phyloP scores from a whole-genome alignment of 805 yeast species.

The Kuraishia cidri region DNA sequence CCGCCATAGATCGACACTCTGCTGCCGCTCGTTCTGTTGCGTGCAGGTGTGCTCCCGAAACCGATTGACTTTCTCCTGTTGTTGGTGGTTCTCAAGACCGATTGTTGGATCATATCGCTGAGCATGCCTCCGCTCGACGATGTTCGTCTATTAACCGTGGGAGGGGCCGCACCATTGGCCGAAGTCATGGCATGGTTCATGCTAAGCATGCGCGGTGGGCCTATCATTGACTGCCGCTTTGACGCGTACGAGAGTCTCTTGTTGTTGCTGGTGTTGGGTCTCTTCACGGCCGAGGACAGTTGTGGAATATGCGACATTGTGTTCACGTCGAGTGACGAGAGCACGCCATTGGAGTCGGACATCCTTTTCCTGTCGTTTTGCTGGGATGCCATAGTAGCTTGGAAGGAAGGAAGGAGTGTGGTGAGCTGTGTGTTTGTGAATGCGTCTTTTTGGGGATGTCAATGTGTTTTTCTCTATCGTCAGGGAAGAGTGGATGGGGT shows the following conservation, averaged over 20 bases:
- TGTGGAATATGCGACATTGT: constrained; percentile 14
- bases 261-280: constrained; percentile 7
- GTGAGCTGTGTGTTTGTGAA: no score
- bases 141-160: neutral
- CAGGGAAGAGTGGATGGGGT: no score
- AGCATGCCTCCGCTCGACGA: constrained; percentile 4
- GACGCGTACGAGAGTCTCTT: constrained; percentile 6
- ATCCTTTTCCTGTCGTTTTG: neutral
- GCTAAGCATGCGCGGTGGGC: constrained; percentile 15
- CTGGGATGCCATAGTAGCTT: no score
- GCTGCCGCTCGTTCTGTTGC: constrained; percentile 6
- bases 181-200: constrained; percentile 5
- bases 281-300: constrained; percentile 12
- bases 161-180: no score
- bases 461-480: no score
- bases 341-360: neutral
- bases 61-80: constrained; percentile 9
- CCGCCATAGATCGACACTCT: constrained; percentile 7
- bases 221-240: constrained; percentile 19
- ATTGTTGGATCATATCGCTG: constrained; percentile 2
- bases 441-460: no score
- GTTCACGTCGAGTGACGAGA: constrained; percentile 1
- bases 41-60: constrained; percentile 11
- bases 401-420: no score
- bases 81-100: constrained; percentile 11